phyloP scores from a whole-genome alignment of 768 basidiomycete species.

The Boletus sensibilis region DNA sequence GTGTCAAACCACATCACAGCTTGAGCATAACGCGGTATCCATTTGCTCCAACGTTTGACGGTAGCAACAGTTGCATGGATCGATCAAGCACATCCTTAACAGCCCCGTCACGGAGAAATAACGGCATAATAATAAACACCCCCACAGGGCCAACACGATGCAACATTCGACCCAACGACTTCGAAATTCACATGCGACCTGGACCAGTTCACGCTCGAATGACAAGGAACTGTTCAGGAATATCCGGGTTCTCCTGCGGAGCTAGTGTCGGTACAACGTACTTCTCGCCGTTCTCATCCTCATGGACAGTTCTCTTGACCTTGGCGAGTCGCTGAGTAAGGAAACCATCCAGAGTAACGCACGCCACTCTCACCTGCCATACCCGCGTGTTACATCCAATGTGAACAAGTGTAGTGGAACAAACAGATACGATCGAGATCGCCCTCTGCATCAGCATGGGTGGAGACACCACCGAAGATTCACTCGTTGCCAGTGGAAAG shows the following conservation, averaged over 20 bases:
- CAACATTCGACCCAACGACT: not conserved
- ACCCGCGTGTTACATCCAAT: slow-evolving; percentile 70
- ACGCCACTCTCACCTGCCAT: slow-evolving; percentile 55
- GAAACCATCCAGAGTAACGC: not conserved
- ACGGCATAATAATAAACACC: not conserved
- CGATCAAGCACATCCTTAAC: not conserved
- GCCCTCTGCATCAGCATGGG: slow-evolving; percentile 35
- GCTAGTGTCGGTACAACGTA: slow-evolving; percentile 39
- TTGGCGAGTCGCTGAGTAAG: slow-evolving; percentile 24
- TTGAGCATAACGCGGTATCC: not conserved
- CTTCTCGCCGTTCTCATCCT: slow-evolving; percentile 40
- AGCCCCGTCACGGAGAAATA: not conserved
- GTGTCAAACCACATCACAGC: not conserved
- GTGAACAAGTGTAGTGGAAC: slow-evolving; percentile 51
- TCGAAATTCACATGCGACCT: not conserved
- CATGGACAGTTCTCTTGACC: slow-evolving; percentile 45
- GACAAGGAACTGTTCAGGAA: slow-evolving; percentile 74
- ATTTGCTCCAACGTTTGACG: not conserved
- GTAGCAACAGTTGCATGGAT: not conserved
- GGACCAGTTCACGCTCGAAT: slow-evolving; percentile 38
- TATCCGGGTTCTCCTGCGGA: slow-evolving; percentile 60
- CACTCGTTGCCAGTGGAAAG: slow-evolving; percentile 34
- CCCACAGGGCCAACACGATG: not conserved
- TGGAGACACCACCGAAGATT: slow-evolving; percentile 14
- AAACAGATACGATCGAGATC: slow-evolving; percentile 46